A percentile compares a stretch with the other conserved stretches of the same genome.
Evolutionary conservation across 2,329 filamentous ascomycete genomes (phyloP).

Genomic region (Madurella mycetomatis): DNA sequence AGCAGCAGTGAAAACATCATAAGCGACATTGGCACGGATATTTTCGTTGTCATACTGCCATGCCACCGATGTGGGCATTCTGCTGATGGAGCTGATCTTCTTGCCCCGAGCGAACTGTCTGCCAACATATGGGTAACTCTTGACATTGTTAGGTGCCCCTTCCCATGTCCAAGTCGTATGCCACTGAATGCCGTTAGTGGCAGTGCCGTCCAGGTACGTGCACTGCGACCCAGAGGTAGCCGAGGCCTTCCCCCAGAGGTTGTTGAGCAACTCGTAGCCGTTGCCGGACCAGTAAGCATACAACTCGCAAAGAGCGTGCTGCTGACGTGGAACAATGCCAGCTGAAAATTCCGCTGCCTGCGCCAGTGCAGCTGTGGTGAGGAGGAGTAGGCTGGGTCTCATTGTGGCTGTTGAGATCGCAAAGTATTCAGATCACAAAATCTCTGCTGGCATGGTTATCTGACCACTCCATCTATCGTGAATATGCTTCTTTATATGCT

Average conservation of each 20-base stretch:
- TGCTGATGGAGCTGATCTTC: slow-evolving; percentile 32
- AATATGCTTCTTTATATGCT: no score
- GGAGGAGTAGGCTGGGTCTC: no score
- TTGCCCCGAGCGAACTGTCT: slow-evolving; percentile 29
- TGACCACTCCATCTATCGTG: no score
- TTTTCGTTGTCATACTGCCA: slow-evolving; percentile 45
- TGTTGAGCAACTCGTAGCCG: slow-evolving; percentile 37
- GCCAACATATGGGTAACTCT: slow-evolving; percentile 42
- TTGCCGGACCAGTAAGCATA: slow-evolving; percentile 30
- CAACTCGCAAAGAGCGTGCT: slow-evolving; percentile 25
- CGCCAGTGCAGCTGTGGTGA: no score
- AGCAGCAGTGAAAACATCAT: slow-evolving; percentile 55
- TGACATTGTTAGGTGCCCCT: slow-evolving; percentile 37
- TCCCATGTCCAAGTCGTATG: slow-evolving; percentile 40
- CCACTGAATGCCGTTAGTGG: slow-evolving; percentile 35
- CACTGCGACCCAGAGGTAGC: slow-evolving; percentile 39
- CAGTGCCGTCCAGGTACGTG: slow-evolving; percentile 35
- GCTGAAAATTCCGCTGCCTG: no score
- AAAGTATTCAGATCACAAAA: no score
- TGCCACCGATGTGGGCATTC: slow-evolving; percentile 33
- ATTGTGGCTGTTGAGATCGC: no score
- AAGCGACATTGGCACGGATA: slow-evolving; percentile 56
- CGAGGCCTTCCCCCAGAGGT: slow-evolving; percentile 39
- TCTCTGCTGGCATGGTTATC: no score
- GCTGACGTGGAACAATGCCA: not conserved